Percentiles rank a stretch among this genome's conserved stretches.
Evolutionary conservation across 331 rosid species (phyloP).

Genomic region (Telfairia occidentalis): DNA sequence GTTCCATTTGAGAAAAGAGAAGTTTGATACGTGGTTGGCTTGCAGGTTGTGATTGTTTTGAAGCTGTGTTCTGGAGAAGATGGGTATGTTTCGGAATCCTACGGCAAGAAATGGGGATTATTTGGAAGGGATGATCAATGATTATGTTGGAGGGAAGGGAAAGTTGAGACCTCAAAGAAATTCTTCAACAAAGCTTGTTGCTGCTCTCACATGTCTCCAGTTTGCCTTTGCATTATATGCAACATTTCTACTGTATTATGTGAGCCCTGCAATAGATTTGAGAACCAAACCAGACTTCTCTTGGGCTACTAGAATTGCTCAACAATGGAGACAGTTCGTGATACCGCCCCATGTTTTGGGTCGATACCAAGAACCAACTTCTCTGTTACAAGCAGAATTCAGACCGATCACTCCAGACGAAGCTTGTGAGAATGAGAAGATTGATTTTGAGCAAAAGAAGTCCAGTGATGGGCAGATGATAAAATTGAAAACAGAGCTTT

Average conservation of each 20-base stretch:
- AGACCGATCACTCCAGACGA: conserved; percentile 28
- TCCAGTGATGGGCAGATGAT: conserved; percentile 72
- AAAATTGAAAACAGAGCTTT: conserved; percentile 14
- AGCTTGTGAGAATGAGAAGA: conserved; percentile 67
- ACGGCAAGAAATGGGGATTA: conserved; percentile 39
- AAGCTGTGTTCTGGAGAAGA: conserved; percentile 5
- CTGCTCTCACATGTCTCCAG: conserved; percentile 76
- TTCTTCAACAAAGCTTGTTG: conserved; percentile 41
- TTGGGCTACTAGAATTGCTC: conserved; percentile 22
- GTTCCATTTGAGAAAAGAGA: background rate
- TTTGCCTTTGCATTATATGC: conserved; percentile 48
- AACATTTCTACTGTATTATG: conserved; percentile 35
- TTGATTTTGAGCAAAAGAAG: conserved; percentile 90
- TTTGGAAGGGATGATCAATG: conserved; percentile 81
- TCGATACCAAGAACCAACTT: conserved; percentile 48
- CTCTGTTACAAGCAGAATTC: conserved; percentile 34
- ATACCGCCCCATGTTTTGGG: conserved; percentile 56
- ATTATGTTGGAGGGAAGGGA: conserved; percentile 54
- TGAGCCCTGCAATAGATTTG: conserved; percentile 77
- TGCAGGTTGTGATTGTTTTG: background rate
- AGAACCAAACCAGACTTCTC: conserved; percentile 59
- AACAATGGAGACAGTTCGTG: conserved; percentile 57
- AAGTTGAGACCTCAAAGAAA: conserved; percentile 40
- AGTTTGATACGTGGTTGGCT: background rate
- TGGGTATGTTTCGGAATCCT: conserved; percentile 43